phyloP scores from a whole-genome alignment of 2,329 filamentous ascomycete genomes.

The Madurella mycetomatis region DNA sequence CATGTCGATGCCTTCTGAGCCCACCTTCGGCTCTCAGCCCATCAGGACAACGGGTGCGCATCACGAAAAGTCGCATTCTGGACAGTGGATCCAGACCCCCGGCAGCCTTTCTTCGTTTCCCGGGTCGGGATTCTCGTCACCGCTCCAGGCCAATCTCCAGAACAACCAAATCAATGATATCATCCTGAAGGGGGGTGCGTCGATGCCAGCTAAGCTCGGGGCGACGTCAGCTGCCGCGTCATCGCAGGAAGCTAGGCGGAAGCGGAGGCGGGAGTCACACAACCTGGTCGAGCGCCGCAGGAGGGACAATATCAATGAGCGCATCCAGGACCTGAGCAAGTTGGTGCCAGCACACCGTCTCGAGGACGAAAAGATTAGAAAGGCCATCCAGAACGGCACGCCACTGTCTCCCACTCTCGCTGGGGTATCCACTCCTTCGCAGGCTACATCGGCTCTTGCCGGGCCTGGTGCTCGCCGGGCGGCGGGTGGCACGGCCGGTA shows the following conservation, averaged over 20 bases:
- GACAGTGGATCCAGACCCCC: constrained; percentile 84
- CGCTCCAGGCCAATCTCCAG: constrained; percentile 61
- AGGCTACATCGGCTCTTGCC: constrained; percentile 81
- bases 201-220: constrained; percentile 81
- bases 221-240: constrained; percentile 52
- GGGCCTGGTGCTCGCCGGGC: constrained; percentile 80
- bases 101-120: constrained; percentile 80
- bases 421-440: constrained; percentile 62
- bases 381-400: constrained; percentile 88
- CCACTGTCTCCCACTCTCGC: constrained; percentile 79
- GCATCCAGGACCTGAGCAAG: constrained; percentile 93
- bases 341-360: constrained; percentile 87
- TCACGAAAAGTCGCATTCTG: constrained; percentile 80
- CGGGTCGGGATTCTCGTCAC: constrained; percentile 85
- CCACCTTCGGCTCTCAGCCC: constrained; percentile 72
- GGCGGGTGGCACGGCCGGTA: constrained; percentile 63
- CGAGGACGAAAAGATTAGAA: constrained; percentile 95
- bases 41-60: constrained; percentile 64
- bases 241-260: constrained; percentile 89
- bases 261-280: constrained; percentile 87
- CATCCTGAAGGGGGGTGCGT: constrained; percentile 80
- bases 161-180: constrained; percentile 83
- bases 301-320: constrained; percentile 97
- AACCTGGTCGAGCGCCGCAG: constrained; percentile 93
- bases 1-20: constrained; percentile 62